Percentiles rank a stretch among this genome's conserved stretches.
These are phyloP conservation scores for Sporobolus alterniflorus DNA, from an alignment of 202 grass and related monocot species.

Conservation along the genomic window DNA sequence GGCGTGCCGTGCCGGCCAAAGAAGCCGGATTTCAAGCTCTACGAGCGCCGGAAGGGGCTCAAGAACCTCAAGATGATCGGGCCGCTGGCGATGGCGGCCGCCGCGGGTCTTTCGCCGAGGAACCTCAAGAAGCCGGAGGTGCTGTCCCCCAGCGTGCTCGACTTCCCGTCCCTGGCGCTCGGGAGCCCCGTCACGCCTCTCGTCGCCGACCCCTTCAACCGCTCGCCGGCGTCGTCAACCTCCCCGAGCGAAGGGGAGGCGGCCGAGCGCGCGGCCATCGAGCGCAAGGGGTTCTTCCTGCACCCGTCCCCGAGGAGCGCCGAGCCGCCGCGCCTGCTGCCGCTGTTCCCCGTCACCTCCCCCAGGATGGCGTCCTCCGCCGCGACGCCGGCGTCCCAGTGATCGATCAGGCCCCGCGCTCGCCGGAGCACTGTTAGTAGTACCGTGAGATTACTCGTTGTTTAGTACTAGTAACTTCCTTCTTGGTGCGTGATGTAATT, in stretches of 20 bases:
- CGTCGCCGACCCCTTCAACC: constrained; percentile 71
- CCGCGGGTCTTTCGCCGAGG: constrained; percentile 42
- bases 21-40: constrained; percentile 85
- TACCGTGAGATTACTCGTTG: constrained; percentile 6
- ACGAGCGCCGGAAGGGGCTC: constrained; percentile 72
- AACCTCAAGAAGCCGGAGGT: constrained; percentile 32
- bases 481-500: constrained; percentile 44
- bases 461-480: background rate
- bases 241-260: constrained; percentile 29
- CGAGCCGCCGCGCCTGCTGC: constrained; percentile 72
- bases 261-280: constrained; percentile 70
- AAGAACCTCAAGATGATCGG: constrained; percentile 90
- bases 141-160: constrained; percentile 78
- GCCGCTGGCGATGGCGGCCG: constrained; percentile 58
- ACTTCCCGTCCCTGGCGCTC: constrained; percentile 79
- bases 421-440: background rate
- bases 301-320: constrained; percentile 62
- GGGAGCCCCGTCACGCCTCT: constrained; percentile 87
- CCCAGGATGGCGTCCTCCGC: constrained; percentile 38
- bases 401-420: background rate
- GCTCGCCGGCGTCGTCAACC: constrained; percentile 42
- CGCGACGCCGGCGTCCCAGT: constrained; percentile 12
- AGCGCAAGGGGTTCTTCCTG: constrained; percentile 71
- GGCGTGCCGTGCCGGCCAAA: constrained; percentile 42
- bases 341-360: constrained; percentile 77